These are phyloP conservation scores for Adansonia digitata DNA, from an alignment of 345 rosid species.

Conservation along the genomic window DNA sequence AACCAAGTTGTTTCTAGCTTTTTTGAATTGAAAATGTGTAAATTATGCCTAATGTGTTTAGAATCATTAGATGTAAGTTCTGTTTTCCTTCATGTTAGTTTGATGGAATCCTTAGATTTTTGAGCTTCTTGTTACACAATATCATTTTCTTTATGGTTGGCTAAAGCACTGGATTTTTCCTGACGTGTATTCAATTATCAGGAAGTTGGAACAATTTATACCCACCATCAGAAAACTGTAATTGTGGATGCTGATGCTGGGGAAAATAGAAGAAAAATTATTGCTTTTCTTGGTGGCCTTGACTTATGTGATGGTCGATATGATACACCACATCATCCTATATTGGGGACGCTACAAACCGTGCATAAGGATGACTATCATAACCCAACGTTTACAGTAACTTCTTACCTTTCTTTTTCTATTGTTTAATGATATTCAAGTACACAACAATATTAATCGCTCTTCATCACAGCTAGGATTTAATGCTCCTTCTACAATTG, in stretches of 20 bases:
- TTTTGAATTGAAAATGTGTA: neutral
- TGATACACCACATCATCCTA: slow-evolving; percentile 78
- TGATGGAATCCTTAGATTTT: neutral
- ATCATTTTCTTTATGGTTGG: neutral
- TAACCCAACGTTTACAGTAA: slow-evolving; percentile 82
- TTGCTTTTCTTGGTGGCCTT: slow-evolving; percentile 95
- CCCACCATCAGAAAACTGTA: slow-evolving; percentile 92
- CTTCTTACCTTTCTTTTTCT: neutral
- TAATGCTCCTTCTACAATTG: neutral
- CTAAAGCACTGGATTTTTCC: neutral
- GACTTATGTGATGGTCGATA: slow-evolving; percentile 95
- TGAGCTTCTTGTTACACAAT: neutral
- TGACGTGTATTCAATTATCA: slow-evolving; percentile 23
- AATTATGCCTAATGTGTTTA: no score
- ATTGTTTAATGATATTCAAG: neutral
- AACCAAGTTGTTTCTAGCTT: no score
- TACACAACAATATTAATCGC: neutral
- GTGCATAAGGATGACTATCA: slow-evolving; percentile 85
- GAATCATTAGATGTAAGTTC: no score
- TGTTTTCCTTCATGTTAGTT: no score
- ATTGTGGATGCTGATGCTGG: slow-evolving; percentile 95
- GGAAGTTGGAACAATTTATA: slow-evolving; percentile 92
- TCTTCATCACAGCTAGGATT: neutral
- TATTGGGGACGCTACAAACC: slow-evolving; percentile 68
- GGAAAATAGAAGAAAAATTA: slow-evolving; percentile 60